Base-by-base conservation (phyloP, 2,329 filamentous ascomycete genomes). In the Colletotrichum gigasporum region DNA sequence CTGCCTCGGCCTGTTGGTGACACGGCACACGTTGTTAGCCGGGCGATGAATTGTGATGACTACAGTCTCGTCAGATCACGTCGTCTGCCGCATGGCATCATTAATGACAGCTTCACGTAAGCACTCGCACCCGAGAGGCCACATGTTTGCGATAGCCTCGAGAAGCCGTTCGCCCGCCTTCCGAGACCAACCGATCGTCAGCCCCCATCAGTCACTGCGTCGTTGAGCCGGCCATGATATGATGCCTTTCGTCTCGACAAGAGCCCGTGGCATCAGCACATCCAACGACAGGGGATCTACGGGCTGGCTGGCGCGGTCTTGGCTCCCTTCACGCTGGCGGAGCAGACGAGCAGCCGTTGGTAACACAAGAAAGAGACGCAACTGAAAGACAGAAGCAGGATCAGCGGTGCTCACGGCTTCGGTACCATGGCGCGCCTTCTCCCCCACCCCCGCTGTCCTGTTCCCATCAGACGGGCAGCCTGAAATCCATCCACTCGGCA, bases 401-500 rank as follows among this genome's bases (percentile, higher is more conserved):
- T 67, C 56, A 66, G 62, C 65, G 52, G 47, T 22, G 44, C 45
- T 65, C 62, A 67, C 56, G 16, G 62, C 52, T 42, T 51, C 50
- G 59, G 63, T 47, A 50, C 50, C 57, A 51, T 54, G 42, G 57
- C 39, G 57, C 39, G 26, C 28, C 47, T 34, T 55, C 28, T 42
- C 24, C 57, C 39, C 42, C 41, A 62, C 56, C 62, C 65, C 47
- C 57, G 55, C 50, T 52, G 35, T 24, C 52, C 52, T 62, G 41
- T 65, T 61, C 62, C 62, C 62, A 61, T 60, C 45, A 57, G 56
- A 60, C 62, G 50, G 60, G 39, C 64, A 58, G 56, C 62, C 65
- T 53, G 52, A 57, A 63, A 66, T 65, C 57, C 56, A 65, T 61
- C 62, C 62, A 65, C 48, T 62, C 62, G 62, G 62, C 62, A 65